A percentile compares a stretch with the other conserved stretches of the same genome.
These are phyloP conservation scores for Xanthoconium purpureum DNA, from an alignment of 768 basidiomycete species.

Conservation along the genomic window DNA sequence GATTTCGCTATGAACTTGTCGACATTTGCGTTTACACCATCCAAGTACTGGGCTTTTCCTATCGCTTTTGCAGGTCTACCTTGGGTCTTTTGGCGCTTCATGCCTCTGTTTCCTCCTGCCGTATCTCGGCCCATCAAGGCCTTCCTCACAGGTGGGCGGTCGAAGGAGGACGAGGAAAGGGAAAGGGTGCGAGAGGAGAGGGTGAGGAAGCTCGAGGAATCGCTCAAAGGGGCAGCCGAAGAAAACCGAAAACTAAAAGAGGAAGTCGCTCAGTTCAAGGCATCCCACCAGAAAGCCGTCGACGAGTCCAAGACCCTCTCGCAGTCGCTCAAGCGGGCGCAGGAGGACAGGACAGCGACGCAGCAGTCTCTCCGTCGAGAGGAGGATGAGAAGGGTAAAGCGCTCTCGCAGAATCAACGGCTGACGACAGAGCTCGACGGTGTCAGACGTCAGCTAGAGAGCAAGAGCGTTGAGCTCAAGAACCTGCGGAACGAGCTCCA, in stretches of 20 bases:
- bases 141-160: background rate
- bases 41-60: conserved; percentile 27
- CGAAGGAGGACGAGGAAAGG: conserved; percentile 23
- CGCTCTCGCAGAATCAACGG: conserved; percentile 11
- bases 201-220: conserved; percentile 18
- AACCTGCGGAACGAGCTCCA: conserved; percentile 28
- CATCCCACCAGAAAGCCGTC: background rate
- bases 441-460: conserved; percentile 22
- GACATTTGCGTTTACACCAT: conserved; percentile 26
- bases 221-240: background rate
- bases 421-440: conserved; percentile 12
- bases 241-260: conserved; percentile 20
- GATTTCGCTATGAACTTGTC: conserved; percentile 28
- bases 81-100: conserved; percentile 20
- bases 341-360: conserved; percentile 11
- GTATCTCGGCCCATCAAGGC: background rate
- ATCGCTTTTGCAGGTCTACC: conserved; percentile 29
- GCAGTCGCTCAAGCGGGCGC: conserved; percentile 18
- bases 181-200: conserved; percentile 12
- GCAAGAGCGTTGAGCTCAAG: conserved; percentile 24
- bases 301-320: conserved; percentile 13
- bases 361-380: conserved; percentile 22
- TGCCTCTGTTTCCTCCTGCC: background rate
- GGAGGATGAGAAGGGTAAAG: conserved; percentile 19
- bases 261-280: conserved; percentile 14